These are phyloP conservation scores for Leishmania lainsoni DNA, from an alignment of 208 protist species.

Conservation along the genomic window DNA sequence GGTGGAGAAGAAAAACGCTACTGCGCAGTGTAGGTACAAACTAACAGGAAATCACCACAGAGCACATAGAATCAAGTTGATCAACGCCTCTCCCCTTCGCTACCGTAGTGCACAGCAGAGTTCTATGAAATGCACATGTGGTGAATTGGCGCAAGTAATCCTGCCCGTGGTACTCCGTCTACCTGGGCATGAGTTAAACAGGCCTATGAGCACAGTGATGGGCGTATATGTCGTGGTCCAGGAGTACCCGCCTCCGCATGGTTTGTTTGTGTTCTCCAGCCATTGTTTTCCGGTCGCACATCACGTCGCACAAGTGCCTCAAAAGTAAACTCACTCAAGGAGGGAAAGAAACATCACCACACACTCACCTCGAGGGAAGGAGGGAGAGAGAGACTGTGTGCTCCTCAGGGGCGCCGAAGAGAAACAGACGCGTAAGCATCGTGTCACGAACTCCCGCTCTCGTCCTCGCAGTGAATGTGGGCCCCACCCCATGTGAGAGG, in stretches of 20 bases:
- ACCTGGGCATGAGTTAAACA: background rate
- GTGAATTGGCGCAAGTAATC: background rate
- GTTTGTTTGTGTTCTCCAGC: background rate
- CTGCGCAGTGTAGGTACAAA: background rate
- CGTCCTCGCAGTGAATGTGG: background rate
- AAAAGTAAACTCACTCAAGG: background rate
- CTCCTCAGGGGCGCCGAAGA: background rate
- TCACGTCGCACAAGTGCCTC: background rate
- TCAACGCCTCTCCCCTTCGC: background rate
- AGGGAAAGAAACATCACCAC: background rate
- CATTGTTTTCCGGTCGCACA: background rate
- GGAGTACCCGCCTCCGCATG: background rate
- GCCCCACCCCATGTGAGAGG: background rate
- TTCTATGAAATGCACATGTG: background rate
- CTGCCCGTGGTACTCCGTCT: background rate
- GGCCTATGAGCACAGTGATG: background rate
- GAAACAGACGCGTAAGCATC: background rate
- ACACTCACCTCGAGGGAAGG: background rate
- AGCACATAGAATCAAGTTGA: background rate
- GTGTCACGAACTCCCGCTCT: background rate
- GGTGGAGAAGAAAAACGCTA: background rate
- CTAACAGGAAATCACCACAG: background rate
- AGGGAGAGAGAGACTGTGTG: too few relatives aligned
- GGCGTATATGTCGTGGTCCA: background rate
- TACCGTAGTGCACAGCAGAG: background rate